phyloP scores from a whole-genome alignment of 2,329 filamentous ascomycete species.

The Tolypocladium inflatum region DNA sequence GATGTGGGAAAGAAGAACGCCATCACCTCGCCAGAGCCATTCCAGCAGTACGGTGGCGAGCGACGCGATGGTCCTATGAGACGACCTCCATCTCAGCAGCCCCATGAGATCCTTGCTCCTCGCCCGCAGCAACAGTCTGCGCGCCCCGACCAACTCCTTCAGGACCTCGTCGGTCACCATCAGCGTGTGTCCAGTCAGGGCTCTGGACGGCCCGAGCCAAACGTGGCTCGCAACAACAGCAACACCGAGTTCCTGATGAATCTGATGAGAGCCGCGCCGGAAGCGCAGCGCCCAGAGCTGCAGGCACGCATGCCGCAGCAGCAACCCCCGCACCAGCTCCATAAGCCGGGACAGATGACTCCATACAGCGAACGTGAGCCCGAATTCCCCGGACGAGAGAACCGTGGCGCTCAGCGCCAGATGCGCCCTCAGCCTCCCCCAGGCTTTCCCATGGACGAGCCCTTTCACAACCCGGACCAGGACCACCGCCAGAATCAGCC shows the following conservation, averaged over 20 bases:
- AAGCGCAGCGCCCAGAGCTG: conserved; percentile 42
- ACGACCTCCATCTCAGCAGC: conserved; percentile 26
- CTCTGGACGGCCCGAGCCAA: conserved; percentile 35
- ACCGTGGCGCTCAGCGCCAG: conserved; percentile 24
- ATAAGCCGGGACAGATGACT: conserved; percentile 33
- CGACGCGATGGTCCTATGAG: conserved; percentile 34
- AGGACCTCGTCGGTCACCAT: conserved; percentile 51
- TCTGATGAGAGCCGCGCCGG: conserved; percentile 55
- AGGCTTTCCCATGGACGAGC: conserved; percentile 42
- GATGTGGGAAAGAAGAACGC: conserved; percentile 23
- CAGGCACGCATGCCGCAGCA: conserved; percentile 12
- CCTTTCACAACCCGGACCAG: conserved; percentile 38
- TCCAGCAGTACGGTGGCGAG: conserved; percentile 35
- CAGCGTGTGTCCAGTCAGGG: conserved; percentile 44
- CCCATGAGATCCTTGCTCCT: conserved; percentile 44
- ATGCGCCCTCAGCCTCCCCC: conserved; percentile 38
- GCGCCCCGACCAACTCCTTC: conserved; percentile 50
- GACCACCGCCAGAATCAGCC: conserved; percentile 42
- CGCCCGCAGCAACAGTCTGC: conserved; percentile 40
- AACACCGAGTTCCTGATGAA: conserved; percentile 81
- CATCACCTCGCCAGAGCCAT: conserved; percentile 38
- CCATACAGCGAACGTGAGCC: conserved; percentile 38
- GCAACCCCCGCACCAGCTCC: conserved; percentile 8
- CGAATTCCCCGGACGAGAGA: conserved; percentile 28
- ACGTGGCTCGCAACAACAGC: conserved; percentile 38